These are phyloP conservation scores for Pythium phragmiticola DNA, from an alignment of 352 stramenopile species.

Conservation along the genomic window DNA sequence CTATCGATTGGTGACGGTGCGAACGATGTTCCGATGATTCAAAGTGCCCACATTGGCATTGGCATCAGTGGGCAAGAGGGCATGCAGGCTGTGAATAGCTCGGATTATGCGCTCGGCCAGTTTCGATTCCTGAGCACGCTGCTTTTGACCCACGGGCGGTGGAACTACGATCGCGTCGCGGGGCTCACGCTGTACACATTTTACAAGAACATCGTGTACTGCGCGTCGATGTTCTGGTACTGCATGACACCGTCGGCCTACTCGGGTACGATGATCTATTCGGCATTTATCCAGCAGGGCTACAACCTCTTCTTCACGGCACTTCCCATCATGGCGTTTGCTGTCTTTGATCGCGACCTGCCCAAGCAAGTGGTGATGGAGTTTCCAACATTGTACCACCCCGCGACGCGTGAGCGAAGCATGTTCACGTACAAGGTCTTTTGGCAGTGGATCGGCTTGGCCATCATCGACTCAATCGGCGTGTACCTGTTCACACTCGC, in stretches of 20 bases:
- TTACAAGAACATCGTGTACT: conserved; percentile 93
- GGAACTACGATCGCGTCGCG: conserved; percentile 85
- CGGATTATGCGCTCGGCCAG: conserved; percentile 80
- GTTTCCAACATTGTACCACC: conserved; percentile 71
- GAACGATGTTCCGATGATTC: conserved; percentile 92
- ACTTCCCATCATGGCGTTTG: conserved; percentile 90
- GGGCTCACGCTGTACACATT: conserved; percentile 91
- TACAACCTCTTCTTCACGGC: conserved; percentile 96
- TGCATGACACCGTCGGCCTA: conserved; percentile 85
- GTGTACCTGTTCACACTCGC: conserved; percentile 65
- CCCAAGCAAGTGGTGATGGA: conserved; percentile 61
- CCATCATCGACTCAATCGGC: conserved; percentile 74
- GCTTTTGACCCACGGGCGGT: conserved; percentile 79
- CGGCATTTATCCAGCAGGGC: conserved; percentile 81
- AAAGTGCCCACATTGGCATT: conserved; percentile 87
- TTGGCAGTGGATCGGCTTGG: conserved; percentile 83
- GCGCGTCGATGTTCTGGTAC: conserved; percentile 91
- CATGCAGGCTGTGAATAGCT: conserved; percentile 93
- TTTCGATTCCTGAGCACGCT: conserved; percentile 79
- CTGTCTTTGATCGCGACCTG: conserved; percentile 79
- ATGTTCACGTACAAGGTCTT: conserved; percentile 84
- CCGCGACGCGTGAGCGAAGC: conserved; percentile 44
- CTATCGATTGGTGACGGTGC: conserved; percentile 90
- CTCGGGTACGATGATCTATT: conserved; percentile 89
- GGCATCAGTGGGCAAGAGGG: conserved; percentile 98